These are phyloP conservation scores for Aspergillus hiratsukae DNA, from an alignment of 2,329 filamentous ascomycete genomes.

Conservation along the genomic window DNA sequence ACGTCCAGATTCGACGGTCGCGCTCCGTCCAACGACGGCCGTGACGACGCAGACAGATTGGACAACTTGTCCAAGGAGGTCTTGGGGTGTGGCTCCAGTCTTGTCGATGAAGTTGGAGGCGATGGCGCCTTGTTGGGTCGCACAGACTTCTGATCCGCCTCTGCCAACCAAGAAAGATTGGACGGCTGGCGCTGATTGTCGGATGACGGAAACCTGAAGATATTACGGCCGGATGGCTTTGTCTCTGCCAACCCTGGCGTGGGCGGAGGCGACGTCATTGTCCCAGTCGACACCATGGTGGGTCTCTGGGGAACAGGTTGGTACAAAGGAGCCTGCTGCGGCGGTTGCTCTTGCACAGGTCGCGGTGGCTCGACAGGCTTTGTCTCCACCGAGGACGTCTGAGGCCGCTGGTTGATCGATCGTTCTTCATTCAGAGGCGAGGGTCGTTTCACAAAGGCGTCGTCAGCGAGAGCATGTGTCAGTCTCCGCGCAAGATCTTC, in stretches of 20 bases:
- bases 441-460: slow-evolving; percentile 64
- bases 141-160: slow-evolving; percentile 20
- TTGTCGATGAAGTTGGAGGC: slow-evolving; percentile 29
- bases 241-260: slow-evolving; percentile 34
- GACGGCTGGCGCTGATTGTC: slow-evolving; percentile 43
- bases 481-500: slow-evolving; percentile 62
- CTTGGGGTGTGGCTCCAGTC: slow-evolving; percentile 48
- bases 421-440: slow-evolving; percentile 28
- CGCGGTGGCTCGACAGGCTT: slow-evolving; percentile 20
- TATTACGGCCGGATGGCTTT: slow-evolving; percentile 36
- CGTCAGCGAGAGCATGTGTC: slow-evolving; percentile 73
- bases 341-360: slow-evolving; percentile 20
- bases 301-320: slow-evolving; percentile 47
- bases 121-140: slow-evolving; percentile 28
- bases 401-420: slow-evolving; percentile 20
- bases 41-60: slow-evolving; percentile 54
- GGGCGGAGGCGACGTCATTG: slow-evolving; percentile 64
- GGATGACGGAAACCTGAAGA: slow-evolving; percentile 52
- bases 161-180: slow-evolving; percentile 44
- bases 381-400: slow-evolving; percentile 19
- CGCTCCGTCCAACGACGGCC: slow-evolving; percentile 67
- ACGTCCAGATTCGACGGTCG: slow-evolving; percentile 62
- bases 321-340: slow-evolving; percentile 30
- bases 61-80: slow-evolving; percentile 46
- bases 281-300: slow-evolving; percentile 65